Percentiles rank a stretch among this genome's conserved stretches.
phyloP scores from a whole-genome alignment of 352 stramenopile genomes.

The Saprolegnia parasitica region DNA sequence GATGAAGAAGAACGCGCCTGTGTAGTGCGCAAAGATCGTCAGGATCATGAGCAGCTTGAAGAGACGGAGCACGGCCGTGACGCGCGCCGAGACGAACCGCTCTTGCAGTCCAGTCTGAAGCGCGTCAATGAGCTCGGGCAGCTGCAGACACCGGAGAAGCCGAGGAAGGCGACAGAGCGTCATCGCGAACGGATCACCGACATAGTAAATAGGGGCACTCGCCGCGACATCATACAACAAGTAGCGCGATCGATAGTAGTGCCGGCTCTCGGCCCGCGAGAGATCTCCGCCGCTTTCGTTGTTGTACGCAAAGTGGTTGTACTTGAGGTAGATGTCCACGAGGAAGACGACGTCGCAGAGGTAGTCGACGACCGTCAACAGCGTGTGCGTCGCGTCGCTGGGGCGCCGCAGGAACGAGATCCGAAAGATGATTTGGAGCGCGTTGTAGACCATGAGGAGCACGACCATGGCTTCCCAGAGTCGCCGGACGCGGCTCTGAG shows the following conservation, averaged over 20 bases:
- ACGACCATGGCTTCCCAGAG: conserved; percentile 61
- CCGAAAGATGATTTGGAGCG: conserved; percentile 62
- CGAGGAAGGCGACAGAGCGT: conserved; percentile 55
- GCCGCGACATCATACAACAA: conserved; percentile 44
- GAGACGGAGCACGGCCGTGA: conserved; percentile 59
- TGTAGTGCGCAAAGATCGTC: conserved; percentile 57
- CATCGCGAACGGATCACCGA: conserved; percentile 52
- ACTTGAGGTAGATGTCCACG: conserved; percentile 58
- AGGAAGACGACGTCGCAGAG: conserved; percentile 41
- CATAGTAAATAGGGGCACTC: conserved; percentile 62
- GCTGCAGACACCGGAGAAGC: conserved; percentile 41
- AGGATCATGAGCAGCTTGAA: conserved; percentile 61
- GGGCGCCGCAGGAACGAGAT: conserved; percentile 55
- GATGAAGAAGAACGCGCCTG: conserved; percentile 62
- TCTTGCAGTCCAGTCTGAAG: conserved; percentile 67
- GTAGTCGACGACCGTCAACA: conserved; percentile 41
- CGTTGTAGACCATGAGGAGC: conserved; percentile 57
- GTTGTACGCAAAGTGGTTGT: conserved; percentile 77
- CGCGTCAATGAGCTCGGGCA: conserved; percentile 47
- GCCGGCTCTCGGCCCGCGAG: conserved; percentile 40
- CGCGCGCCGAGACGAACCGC: conserved; percentile 51
- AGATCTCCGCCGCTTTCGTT: conserved; percentile 44
- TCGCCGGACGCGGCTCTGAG: conserved; percentile 35
- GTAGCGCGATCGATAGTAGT: conserved; percentile 39
- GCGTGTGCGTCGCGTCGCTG: conserved; percentile 18